Evolutionary conservation across 495 filamentous ascomycete species (phyloP), one percentile per base, ranked within the genome.

Genomic region (Pseudotulostoma volvatum): DNA sequence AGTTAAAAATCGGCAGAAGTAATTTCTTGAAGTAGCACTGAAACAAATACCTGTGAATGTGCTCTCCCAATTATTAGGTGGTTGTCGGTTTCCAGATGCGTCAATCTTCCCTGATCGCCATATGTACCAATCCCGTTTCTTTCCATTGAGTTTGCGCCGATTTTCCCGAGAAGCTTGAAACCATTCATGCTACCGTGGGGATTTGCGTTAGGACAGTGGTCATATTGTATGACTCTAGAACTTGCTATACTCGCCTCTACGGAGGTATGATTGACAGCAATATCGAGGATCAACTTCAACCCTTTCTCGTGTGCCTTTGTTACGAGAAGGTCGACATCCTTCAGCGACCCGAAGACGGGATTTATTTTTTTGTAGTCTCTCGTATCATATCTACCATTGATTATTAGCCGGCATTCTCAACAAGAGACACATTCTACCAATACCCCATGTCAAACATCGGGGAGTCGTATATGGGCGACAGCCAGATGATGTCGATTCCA

Each of bases 261-360:
- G 4, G 63, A 67, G 16, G 74, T 78, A 54, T 81, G 77, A 50
- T 81, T 81, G 31, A 79, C 56, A 0, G 77, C 76, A 4, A 79
- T 55, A 50, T 80, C 76, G 23, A 81, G 58, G 16, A 80, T 59
- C 28, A 79, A 37, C 44, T 66, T 71, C 67, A 81, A 73, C 3
- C 54, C 68, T 18, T 67, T 56, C 9, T 43, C 18, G 41, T 66
- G 53, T 1, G 58, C 36, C 33, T 55, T 65, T n/a, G 57, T 20
- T 20, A 74, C 60, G 3, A 79, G 52, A 8, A 42, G 39, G 8
- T 77, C 71, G 8, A 77, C 56, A 50, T 80, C 72, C 2, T 47
- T 50, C 7, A 79, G 43, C 1, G 65, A 67, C 3, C 66, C 61
- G 46, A 71, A 74, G 31, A 52, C 54, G 0, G 59, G 50, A 44